Evolutionary conservation across 805 yeast species (phyloP).

Genomic region (Candida coleopterorum): DNA sequence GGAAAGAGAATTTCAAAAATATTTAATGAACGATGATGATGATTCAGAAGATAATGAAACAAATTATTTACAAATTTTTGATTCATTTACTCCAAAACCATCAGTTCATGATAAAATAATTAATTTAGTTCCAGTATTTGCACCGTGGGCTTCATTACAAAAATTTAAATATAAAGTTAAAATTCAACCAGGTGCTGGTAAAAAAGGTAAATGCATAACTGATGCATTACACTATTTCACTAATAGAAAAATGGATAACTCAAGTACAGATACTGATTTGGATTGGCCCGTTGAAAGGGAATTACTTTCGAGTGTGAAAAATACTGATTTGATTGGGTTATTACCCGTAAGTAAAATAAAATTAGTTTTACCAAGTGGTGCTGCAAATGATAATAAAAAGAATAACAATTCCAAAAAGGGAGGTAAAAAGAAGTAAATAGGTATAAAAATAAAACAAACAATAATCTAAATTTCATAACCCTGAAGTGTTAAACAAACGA

Average conservation of each 20-base stretch:
- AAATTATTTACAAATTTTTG: constrained; percentile 41
- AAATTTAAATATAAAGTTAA: constrained; percentile 80
- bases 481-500: no score
- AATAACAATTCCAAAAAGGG: constrained; percentile 6
- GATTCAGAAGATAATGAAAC: constrained; percentile 27
- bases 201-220: constrained; percentile 80
- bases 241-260: constrained; percentile 39
- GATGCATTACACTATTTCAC: constrained; percentile 62
- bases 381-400: constrained; percentile 8
- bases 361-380: constrained; percentile 49
- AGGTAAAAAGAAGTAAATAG: constrained; percentile 13
- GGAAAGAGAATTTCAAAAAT: constrained; percentile 40
- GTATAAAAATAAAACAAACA: no score
- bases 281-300: constrained; percentile 74
- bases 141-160: constrained; percentile 81
- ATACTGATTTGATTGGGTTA: constrained; percentile 60
- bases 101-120: constrained; percentile 46
- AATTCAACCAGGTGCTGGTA: constrained; percentile 71
- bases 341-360: constrained; percentile 72
- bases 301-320: constrained; percentile 49
- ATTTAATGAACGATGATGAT: constrained; percentile 31
- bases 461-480: background rate
- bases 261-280: constrained; percentile 42
- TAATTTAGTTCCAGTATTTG: constrained; percentile 80
- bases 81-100: constrained; percentile 43